Evolutionary conservation across 192 early-diverging fungal genomes (phyloP).

Genomic region (Entomortierella parvispora): DNA sequence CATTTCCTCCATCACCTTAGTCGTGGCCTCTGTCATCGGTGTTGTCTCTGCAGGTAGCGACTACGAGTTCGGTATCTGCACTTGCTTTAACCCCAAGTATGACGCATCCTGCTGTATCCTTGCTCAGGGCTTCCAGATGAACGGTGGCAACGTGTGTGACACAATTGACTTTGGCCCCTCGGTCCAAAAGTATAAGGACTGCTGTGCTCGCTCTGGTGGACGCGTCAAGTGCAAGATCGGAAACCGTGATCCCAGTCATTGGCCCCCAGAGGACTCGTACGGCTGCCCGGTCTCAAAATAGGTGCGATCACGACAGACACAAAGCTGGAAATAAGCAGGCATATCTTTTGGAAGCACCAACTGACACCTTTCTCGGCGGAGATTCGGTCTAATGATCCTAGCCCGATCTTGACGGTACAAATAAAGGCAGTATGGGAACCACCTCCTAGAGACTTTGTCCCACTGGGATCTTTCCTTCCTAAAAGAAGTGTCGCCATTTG

Average conservation of each 20-base stretch:
- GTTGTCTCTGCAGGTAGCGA: not conserved
- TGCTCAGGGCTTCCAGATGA: constrained; percentile 12
- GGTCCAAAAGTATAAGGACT: not conserved
- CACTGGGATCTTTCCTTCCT: too few species aligned
- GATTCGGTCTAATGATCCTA: too few species aligned
- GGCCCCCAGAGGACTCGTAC: constrained; percentile 23
- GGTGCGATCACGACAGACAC: too few species aligned
- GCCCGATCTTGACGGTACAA: too few species aligned
- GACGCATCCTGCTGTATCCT: constrained; percentile 47
- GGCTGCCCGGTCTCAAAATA: too few species aligned
- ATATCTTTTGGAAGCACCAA: too few species aligned
- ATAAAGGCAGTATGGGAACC: too few species aligned
- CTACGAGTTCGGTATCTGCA: constrained; percentile 32
- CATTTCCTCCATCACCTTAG: constrained; percentile 14
- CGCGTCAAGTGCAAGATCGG: constrained; percentile 38
- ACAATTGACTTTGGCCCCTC: constrained; percentile 2
- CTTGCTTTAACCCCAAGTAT: constrained; percentile 36
- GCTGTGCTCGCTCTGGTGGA: constrained; percentile 32
- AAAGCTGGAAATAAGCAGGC: too few species aligned
- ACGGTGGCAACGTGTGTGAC: constrained; percentile 22
- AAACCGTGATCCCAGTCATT: constrained; percentile 24
- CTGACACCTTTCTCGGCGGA: too few species aligned
- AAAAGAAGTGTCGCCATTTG: too few species aligned
- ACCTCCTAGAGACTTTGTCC: too few species aligned
- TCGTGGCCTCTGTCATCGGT: constrained; percentile 7